Percentiles rank a stretch among this genome's conserved stretches.
Evolutionary conservation across 352 stramenopile species (phyloP).

Genomic region (Phytopythium ostracodes): DNA sequence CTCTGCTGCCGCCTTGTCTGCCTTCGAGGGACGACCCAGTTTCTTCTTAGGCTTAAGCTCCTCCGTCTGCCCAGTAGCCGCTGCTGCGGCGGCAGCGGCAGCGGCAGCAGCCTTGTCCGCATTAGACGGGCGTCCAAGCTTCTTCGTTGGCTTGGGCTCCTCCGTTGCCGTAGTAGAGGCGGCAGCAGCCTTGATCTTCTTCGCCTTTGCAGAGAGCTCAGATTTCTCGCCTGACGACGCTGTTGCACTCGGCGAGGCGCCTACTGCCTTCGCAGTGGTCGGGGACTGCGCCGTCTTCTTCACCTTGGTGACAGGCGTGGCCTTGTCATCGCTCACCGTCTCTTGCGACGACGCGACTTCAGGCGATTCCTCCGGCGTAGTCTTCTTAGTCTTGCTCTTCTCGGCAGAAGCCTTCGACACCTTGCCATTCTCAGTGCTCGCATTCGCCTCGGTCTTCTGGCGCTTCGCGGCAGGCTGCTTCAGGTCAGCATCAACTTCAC

Average conservation of each 20-base stretch:
- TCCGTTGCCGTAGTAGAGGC: not conserved
- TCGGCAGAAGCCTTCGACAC: slow-evolving; percentile 2
- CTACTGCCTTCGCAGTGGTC: too few relatives aligned
- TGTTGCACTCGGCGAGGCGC: too few relatives aligned
- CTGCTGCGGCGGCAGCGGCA: not conserved
- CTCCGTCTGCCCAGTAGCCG: not conserved
- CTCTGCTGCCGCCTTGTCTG: slow-evolving; percentile 6
- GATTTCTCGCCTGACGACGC: slow-evolving; percentile 9
- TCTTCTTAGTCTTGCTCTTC: slow-evolving; percentile 21
- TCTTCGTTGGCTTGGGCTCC: slow-evolving; percentile 3
- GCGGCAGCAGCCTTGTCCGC: slow-evolving; percentile 9
- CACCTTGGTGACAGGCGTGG: not conserved
- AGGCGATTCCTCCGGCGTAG: slow-evolving; percentile 2
- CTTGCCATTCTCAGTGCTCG: not conserved
- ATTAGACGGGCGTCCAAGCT: slow-evolving; percentile 16
- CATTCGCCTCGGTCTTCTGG: slow-evolving; percentile 22
- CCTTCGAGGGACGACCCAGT: slow-evolving; percentile 1
- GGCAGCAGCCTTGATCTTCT: slow-evolving; percentile 7
- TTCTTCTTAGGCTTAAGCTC: slow-evolving; percentile 3
- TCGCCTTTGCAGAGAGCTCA: slow-evolving; percentile 12
- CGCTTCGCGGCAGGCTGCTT: slow-evolving; percentile 32
- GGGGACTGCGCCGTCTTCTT: not conserved
- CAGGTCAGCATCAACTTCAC: slow-evolving; percentile 13
- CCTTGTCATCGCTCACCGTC: slow-evolving; percentile 10
- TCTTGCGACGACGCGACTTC: slow-evolving; percentile 3